A percentile compares a stretch with the other conserved stretches of the same genome.
Conservation (phyloP, 2,329 filamentous ascomycete species). For the Verticillium nubilum region DNA sequence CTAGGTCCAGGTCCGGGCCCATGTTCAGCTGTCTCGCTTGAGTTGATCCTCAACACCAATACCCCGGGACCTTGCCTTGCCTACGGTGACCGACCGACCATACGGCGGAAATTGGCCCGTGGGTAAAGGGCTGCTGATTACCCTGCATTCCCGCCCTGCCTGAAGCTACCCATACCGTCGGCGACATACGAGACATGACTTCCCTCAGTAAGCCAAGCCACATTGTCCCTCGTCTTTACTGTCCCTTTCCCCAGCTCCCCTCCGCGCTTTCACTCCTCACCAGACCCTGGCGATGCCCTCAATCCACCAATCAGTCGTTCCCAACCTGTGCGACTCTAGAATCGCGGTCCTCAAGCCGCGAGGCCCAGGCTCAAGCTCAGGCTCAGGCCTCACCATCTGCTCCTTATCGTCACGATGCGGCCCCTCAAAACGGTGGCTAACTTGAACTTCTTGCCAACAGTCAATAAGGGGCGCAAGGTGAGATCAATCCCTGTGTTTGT, state of each 20-base stretch:
- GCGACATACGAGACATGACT: slow-evolving; percentile 9
- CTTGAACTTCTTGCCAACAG: slow-evolving; percentile 49
- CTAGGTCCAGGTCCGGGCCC: neutral
- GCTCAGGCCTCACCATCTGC: neutral
- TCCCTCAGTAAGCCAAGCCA: slow-evolving; percentile 12
- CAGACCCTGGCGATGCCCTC: slow-evolving; percentile 1
- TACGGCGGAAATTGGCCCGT: neutral
- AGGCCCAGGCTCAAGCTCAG: neutral
- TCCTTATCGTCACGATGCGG: neutral
- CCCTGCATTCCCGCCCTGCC: neutral
- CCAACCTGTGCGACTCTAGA: neutral
- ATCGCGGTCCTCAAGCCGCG: neutral
- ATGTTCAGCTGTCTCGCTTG: neutral
- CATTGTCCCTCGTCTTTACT: neutral
- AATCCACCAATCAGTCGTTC: neutral
- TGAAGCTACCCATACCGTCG: neutral
- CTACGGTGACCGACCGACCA: neutral
- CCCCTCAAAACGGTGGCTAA: slow-evolving; percentile 31
- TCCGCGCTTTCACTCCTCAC: neutral
- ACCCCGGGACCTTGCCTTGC: neutral
- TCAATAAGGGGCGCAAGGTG: slow-evolving; percentile 56
- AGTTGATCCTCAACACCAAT: neutral
- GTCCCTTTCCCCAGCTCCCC: neutral
- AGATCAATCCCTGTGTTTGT: slow-evolving; percentile 6
- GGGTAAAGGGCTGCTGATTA: neutral